phyloP scores from a whole-genome alignment of 2,329 filamentous ascomycete species.

The Clonostachys solani region DNA sequence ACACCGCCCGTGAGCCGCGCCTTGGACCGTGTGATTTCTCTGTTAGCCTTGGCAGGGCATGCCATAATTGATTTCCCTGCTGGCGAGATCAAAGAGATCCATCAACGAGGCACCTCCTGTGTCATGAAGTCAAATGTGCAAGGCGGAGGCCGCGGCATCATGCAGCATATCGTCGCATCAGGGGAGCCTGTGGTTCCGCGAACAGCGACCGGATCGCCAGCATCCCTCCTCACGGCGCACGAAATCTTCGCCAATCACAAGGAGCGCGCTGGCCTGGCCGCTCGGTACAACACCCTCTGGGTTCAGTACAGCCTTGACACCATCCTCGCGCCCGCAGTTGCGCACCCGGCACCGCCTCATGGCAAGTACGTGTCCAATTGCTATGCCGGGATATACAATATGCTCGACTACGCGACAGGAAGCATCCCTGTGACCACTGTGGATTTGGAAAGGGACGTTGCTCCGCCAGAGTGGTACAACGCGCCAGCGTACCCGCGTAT shows the following conservation, averaged over 20 bases:
- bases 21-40: background rate
- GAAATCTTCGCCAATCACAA: background rate
- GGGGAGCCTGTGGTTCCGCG: slow-evolving; percentile 2
- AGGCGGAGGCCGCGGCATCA: background rate
- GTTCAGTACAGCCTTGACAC: background rate
- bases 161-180: slow-evolving; percentile 1
- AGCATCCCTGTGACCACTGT: background rate
- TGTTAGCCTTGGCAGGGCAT: background rate
- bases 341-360: background rate
- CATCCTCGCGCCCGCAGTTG: background rate
- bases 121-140: slow-evolving; percentile 3
- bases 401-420: background rate
- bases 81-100: background rate
- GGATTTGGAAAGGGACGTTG: background rate
- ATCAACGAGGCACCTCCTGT: slow-evolving; percentile 1
- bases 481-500: background rate
- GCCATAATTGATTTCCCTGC: background rate
- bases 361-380: background rate
- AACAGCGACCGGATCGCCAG: slow-evolving; percentile 1
- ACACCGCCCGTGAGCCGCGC: background rate
- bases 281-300: slow-evolving; percentile 1
- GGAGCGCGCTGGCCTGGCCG: background rate
- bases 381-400: background rate
- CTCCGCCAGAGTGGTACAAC: background rate
- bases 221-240: background rate